Conservation (phyloP, 2,329 filamentous ascomycete genomes). For the Fusarium mundagurra region DNA sequence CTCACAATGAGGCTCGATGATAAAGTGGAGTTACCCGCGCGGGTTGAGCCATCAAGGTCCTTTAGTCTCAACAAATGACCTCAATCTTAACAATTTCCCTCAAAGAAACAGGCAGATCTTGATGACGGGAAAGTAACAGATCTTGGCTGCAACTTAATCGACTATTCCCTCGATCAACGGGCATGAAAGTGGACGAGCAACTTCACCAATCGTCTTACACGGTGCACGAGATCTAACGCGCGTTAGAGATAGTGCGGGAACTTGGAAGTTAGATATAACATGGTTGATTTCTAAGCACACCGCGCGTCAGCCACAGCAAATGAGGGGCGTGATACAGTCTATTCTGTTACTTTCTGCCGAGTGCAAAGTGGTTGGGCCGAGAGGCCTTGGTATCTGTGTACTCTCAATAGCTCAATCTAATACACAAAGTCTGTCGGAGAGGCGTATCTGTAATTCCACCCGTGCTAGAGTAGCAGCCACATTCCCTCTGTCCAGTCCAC, state of each 20-base stretch:
- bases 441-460: background rate
- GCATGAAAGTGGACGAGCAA: background rate
- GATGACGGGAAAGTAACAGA: background rate
- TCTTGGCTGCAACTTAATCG: background rate
- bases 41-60: background rate
- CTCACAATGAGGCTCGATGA: background rate
- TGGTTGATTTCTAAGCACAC: background rate
- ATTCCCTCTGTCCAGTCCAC: background rate
- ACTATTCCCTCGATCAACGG: background rate
- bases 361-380: background rate
- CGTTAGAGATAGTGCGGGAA: background rate
- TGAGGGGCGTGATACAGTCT: background rate
- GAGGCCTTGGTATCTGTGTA: background rate
- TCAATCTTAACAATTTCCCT: background rate
- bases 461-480: background rate
- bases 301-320: background rate
- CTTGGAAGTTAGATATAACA: background rate
- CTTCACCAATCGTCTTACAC: constrained; percentile 5
- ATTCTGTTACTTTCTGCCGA: background rate
- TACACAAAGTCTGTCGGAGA: background rate
- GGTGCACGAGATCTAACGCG: background rate
- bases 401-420: background rate
- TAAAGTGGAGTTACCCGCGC: constrained; percentile 2
- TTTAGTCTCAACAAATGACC: background rate
- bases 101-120: no score